Percentiles rank a stretch among this genome's conserved stretches.
These are phyloP conservation scores for Fusarium algeriense DNA, from an alignment of 2,329 filamentous ascomycete genomes.

Conservation along the genomic window DNA sequence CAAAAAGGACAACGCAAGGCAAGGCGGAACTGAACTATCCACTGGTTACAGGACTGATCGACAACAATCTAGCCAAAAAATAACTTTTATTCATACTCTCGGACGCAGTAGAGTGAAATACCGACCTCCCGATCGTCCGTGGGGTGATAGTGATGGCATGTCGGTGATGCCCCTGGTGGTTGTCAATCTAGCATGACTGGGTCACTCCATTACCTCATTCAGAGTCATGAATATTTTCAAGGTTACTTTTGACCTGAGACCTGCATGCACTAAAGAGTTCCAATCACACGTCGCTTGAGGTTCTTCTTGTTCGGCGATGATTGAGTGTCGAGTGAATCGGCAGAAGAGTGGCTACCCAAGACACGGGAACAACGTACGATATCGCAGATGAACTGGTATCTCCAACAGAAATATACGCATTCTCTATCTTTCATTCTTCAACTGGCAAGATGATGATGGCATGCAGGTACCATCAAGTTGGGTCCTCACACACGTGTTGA, in stretches of 20 bases:
- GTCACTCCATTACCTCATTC: conserved; percentile 4
- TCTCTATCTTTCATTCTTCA: rapidly evolving
- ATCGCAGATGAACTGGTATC: not conserved
- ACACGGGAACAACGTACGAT: not conserved
- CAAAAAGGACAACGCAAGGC: not conserved
- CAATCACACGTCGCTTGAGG: not conserved
- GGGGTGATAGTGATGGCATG: not conserved
- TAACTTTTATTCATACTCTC: rapidly evolving
- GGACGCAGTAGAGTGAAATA: not conserved
- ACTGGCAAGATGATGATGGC: rapidly evolving
- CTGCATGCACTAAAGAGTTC: not conserved
- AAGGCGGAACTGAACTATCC: not conserved
- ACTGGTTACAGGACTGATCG: conserved; percentile 21
- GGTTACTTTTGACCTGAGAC: conserved; percentile 2
- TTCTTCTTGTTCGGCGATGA: too few relatives aligned
- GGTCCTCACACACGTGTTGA: rapidly evolving
- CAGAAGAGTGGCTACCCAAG: rapidly evolving
- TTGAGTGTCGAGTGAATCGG: not conserved
- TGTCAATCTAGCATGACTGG: not conserved
- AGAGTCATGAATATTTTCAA: not conserved
- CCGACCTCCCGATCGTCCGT: conserved; percentile 6
- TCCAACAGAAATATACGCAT: not conserved
- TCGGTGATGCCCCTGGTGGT: not conserved
- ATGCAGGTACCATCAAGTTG: rapidly evolving
- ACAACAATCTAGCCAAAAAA: not conserved